Percentiles rank a stretch among this genome's conserved stretches.
Conservation (phyloP, 2,329 filamentous ascomycete species). For the Botrytis byssoidea region DNA sequence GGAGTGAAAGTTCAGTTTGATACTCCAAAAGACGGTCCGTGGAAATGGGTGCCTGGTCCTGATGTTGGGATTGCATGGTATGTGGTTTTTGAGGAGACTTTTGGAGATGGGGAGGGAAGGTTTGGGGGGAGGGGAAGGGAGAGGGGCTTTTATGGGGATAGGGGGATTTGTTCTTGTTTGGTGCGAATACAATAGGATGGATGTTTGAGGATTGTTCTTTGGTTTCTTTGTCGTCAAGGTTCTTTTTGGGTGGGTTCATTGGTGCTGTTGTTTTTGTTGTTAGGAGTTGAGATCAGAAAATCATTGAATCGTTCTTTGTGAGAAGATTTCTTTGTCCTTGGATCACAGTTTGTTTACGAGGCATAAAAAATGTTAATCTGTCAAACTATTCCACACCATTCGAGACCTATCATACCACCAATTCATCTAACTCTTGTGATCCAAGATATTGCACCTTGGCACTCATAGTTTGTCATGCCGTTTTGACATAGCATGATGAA, state of each 20-base stretch:
- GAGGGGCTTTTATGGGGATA: not conserved
- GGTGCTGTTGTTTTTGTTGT: too few relatives aligned
- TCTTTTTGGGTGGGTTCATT: too few relatives aligned
- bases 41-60: not conserved
- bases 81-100: not conserved
- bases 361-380: too few relatives aligned
- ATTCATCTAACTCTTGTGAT: not conserved
- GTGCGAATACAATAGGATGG: accelerated
- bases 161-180: not conserved
- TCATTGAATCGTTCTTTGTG: not conserved
- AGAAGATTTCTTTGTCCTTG: not conserved
- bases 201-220: not conserved
- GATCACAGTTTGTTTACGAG: too few relatives aligned
- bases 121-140: not conserved
- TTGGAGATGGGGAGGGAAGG: not conserved
- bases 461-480: too few relatives aligned
- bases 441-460: too few relatives aligned
- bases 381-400: accelerated
- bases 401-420: too few relatives aligned
- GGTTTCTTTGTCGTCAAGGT: not conserved
- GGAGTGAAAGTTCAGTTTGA: not conserved
- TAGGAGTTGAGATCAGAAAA: not conserved
- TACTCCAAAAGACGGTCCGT: not conserved
- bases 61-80: not conserved
- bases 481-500: too few relatives aligned